These are phyloP conservation scores for Coelastrella sp. DNA, from an alignment of 139 green algal species.

Conservation along the genomic window DNA sequence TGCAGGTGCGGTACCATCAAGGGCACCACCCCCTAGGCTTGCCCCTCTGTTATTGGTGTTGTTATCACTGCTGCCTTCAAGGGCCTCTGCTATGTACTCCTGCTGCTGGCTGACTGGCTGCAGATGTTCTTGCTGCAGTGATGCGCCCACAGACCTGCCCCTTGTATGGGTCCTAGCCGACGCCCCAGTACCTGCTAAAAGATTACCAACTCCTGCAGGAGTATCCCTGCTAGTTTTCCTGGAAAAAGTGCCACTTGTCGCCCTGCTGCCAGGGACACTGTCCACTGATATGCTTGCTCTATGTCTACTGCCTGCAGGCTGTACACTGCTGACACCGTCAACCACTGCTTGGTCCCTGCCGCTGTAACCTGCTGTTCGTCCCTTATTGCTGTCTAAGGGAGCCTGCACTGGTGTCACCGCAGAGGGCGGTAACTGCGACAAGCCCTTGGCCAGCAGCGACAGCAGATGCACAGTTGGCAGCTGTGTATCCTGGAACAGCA, in stretches of 20 bases:
- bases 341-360: not conserved
- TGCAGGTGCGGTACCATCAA: too few species aligned
- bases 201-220: not conserved
- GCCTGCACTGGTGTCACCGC: not conserved
- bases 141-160: not conserved
- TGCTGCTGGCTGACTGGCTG: not conserved
- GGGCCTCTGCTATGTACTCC: slow-evolving; percentile 21
- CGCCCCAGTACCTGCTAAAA: not conserved
- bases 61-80: not conserved
- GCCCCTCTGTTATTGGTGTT: not conserved
- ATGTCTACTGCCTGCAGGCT: not conserved
- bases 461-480: slow-evolving; percentile 66
- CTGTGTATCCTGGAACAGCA: slow-evolving; percentile 77
- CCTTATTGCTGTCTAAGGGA: not conserved
- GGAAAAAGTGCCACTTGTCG: not conserved
- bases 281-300: not conserved
- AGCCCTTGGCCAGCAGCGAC: slow-evolving; percentile 47
- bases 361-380: not conserved
- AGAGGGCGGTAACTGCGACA: slow-evolving; percentile 17
- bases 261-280: not conserved
- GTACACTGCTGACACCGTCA: not conserved
- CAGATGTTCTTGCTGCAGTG: slow-evolving; percentile 20
- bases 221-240: not conserved
- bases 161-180: not conserved
- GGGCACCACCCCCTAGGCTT: not conserved